A percentile compares a stretch with the other conserved stretches of the same genome.
phyloP scores from a whole-genome alignment of 1,284 basidiomycete species.

The Pisolithus thermaeus region DNA sequence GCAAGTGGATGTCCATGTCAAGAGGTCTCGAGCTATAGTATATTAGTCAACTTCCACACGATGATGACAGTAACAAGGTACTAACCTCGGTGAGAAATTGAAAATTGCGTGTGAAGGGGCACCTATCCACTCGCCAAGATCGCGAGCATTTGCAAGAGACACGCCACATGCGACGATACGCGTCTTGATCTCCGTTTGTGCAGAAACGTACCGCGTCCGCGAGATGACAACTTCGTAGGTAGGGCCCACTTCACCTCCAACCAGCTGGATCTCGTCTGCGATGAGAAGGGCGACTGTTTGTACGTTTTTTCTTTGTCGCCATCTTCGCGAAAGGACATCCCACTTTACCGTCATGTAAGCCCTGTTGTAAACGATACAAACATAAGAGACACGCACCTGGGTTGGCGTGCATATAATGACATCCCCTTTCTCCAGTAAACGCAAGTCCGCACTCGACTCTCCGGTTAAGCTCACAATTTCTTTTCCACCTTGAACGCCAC shows the following conservation, averaged over 20 bases:
- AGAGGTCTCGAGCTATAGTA: conserved; percentile 76
- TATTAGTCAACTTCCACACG: conserved; percentile 3
- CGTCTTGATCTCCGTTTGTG: conserved; percentile 89
- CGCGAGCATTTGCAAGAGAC: conserved; percentile 93
- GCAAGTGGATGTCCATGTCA: conserved; percentile 96
- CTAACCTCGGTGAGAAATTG: conserved; percentile 91
- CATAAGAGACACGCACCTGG: conserved; percentile 45
- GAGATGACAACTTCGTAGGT: conserved; percentile 97
- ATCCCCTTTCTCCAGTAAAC: conserved; percentile 87
- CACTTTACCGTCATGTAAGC: conserved; percentile 50
- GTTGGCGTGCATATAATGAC: conserved; percentile 90
- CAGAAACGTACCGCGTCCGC: conserved; percentile 90
- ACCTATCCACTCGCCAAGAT: conserved; percentile 98
- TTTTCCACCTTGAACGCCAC: conserved; percentile 79
- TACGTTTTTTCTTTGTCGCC: conserved; percentile 96
- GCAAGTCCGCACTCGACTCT: conserved; percentile 91
- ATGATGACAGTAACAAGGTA: neutral
- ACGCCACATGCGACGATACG: conserved; percentile 93
- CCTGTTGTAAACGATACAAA: neutral
- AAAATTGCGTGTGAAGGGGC: conserved; percentile 90
- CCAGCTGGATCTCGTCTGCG: conserved; percentile 91
- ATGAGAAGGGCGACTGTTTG: conserved; percentile 91
- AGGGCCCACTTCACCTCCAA: conserved; percentile 89
- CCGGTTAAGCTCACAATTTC: conserved; percentile 91
- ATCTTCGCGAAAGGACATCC: conserved; percentile 94